phyloP scores from a whole-genome alignment of 2,329 filamentous ascomycete species.

The Fusarium cyanostomum region DNA sequence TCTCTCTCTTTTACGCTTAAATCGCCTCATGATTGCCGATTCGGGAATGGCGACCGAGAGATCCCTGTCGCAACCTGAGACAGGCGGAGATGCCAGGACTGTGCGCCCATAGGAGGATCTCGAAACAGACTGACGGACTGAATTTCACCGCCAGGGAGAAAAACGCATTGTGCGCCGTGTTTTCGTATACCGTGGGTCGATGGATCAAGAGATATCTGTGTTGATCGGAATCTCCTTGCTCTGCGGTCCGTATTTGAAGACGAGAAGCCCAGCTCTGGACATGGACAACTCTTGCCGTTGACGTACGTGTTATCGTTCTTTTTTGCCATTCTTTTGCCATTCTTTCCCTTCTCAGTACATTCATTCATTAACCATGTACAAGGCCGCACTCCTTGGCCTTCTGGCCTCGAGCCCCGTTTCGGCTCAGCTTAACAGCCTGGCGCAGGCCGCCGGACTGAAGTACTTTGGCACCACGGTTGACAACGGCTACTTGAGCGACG shows the following conservation, averaged over 20 bases:
- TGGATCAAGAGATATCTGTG: not conserved
- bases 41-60: slow-evolving; percentile 1
- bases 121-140: slow-evolving; percentile 32
- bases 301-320: slow-evolving; percentile 14
- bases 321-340: slow-evolving; percentile 9
- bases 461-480: slow-evolving; percentile 75
- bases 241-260: slow-evolving; percentile 13
- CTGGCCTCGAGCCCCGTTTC: slow-evolving; percentile 41
- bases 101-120: not conserved
- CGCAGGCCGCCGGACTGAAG: slow-evolving; percentile 63
- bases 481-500: slow-evolving; percentile 63
- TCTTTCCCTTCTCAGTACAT: slow-evolving; percentile 9
- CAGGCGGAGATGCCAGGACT: slow-evolving; percentile 34
- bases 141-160: slow-evolving; percentile 35
- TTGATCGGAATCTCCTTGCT: slow-evolving; percentile 8
- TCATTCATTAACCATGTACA: slow-evolving; percentile 33
- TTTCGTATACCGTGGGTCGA: slow-evolving; percentile 13
- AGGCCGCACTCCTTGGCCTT: slow-evolving; percentile 35
- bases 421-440: slow-evolving; percentile 60
- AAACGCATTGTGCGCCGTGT: not conserved
- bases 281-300: slow-evolving; percentile 3
- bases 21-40: slow-evolving; percentile 13
- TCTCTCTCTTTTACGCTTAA: slow-evolving; percentile 7
- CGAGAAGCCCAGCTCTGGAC: not conserved
- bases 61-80: slow-evolving; percentile 39